Conservation (phyloP, 352 stramenopile genomes). For the Phytophthora crassamura region DNA sequence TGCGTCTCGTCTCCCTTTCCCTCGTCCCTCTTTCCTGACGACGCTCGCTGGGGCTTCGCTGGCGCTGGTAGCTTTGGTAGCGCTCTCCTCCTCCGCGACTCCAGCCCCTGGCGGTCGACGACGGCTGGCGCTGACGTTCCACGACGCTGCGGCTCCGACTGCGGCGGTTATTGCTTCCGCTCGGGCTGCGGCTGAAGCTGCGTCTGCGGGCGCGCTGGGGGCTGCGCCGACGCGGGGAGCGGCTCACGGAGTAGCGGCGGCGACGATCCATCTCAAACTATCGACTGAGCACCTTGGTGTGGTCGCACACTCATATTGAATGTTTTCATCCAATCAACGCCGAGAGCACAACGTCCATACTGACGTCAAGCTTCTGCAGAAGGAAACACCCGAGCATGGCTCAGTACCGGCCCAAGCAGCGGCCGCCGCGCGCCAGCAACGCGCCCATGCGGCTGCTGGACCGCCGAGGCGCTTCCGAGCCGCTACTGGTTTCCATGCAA, state of each 20-base stretch:
- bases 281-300: too few relatives aligned
- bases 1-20: constrained; percentile 9
- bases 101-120: neutral
- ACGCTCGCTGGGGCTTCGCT: constrained; percentile 26
- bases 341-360: neutral
- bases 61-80: constrained; percentile 1
- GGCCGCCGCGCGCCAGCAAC: constrained; percentile 1
- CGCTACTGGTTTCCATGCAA: neutral
- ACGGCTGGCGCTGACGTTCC: neutral
- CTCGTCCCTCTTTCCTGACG: constrained; percentile 1
- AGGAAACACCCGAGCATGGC: constrained; percentile 20
- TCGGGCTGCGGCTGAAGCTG: constrained; percentile 12
- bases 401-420: constrained; percentile 18
- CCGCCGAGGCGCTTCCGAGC: neutral
- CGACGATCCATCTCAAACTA: constrained; percentile 29
- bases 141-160: constrained; percentile 31
- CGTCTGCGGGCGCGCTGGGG: constrained; percentile 18
- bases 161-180: neutral
- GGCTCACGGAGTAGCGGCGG: constrained; percentile 36
- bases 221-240: constrained; percentile 32
- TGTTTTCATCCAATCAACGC: constrained; percentile 15
- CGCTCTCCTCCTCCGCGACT: constrained; percentile 1
- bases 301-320: too few relatives aligned
- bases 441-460: constrained; percentile 14
- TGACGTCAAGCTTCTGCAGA: constrained; percentile 26